phyloP scores from a whole-genome alignment of 2,329 filamentous ascomycete species.

The Trichoderma sp. region DNA sequence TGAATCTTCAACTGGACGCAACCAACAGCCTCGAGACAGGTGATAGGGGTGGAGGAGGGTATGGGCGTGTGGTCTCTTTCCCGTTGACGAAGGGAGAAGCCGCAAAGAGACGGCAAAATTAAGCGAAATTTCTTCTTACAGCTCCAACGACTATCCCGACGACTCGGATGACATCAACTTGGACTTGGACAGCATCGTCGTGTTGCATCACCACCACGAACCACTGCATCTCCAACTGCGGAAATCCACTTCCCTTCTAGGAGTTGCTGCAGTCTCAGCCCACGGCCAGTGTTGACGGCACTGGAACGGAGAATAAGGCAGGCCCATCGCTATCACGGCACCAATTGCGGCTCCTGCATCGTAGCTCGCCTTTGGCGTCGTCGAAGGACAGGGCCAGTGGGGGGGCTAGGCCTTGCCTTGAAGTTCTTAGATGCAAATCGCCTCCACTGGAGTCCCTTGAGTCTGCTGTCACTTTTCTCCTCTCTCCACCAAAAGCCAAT shows the following conservation, averaged over 20 bases:
- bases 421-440: conserved; percentile 27
- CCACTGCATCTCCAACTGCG: conserved; percentile 2
- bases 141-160: background rate
- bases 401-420: conserved; percentile 26
- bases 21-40: conserved; percentile 14
- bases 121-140: conserved; percentile 10
- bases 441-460: conserved; percentile 12
- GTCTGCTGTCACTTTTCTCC: conserved; percentile 13
- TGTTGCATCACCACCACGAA: background rate
- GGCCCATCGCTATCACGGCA: conserved; percentile 7
- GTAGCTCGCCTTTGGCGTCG: conserved; percentile 21
- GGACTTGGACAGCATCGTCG: background rate
- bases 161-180: background rate
- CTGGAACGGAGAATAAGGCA: background rate
- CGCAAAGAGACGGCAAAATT: conserved; percentile 3
- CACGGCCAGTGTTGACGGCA: background rate
- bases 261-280: background rate
- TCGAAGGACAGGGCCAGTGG: conserved; percentile 20
- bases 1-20: conserved; percentile 18
- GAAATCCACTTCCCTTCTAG: background rate
- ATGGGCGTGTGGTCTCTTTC: conserved; percentile 1
- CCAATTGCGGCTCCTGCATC: conserved; percentile 23
- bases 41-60: conserved; percentile 2
- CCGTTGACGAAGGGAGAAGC: background rate
- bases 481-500: conserved; percentile 21